Percentiles rank a stretch among this genome's conserved stretches.
These are phyloP conservation scores for Crithidia expoeki DNA, from an alignment of 208 protist genomes.

Conservation along the genomic window DNA sequence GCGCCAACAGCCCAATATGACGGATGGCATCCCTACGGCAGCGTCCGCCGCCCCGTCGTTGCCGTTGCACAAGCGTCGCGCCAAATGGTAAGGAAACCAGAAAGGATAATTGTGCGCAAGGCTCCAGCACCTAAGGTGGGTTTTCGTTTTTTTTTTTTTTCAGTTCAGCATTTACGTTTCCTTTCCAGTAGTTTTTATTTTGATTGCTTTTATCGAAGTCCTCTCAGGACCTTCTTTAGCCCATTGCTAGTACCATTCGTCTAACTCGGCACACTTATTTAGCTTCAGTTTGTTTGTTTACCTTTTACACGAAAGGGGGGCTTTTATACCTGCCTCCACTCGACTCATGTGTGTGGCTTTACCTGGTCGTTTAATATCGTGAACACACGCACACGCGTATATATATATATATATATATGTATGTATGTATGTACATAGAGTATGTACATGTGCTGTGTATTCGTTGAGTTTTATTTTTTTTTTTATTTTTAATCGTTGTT, in stretches of 20 bases:
- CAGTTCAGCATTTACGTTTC: too few species aligned
- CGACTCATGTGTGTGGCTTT: too few species aligned
- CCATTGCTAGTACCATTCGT: background rate
- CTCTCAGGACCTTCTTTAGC: background rate
- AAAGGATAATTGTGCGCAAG: background rate
- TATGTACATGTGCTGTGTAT: too few species aligned
- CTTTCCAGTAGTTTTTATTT: too few species aligned
- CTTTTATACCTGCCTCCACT: background rate
- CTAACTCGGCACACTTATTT: too few species aligned
- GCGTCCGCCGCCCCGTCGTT: background rate
- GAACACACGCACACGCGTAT: background rate
- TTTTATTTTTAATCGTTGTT: too few species aligned
- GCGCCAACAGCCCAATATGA: background rate
- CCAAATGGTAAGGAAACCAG: background rate
- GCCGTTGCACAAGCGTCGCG: conserved; percentile 4
- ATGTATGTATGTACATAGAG: too few species aligned
- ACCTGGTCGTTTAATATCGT: background rate
- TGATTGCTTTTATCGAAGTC: background rate
- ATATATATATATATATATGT: too few species aligned
- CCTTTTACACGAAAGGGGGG: background rate
- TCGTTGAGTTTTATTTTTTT: too few species aligned
- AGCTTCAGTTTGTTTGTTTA: background rate
- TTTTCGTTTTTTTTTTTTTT: too few species aligned
- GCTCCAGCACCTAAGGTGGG: background rate
- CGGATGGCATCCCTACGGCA: background rate